Conservation (phyloP, 225 moss, liverwort and hornwort genomes). For the Marchantia paleacea region DNA sequence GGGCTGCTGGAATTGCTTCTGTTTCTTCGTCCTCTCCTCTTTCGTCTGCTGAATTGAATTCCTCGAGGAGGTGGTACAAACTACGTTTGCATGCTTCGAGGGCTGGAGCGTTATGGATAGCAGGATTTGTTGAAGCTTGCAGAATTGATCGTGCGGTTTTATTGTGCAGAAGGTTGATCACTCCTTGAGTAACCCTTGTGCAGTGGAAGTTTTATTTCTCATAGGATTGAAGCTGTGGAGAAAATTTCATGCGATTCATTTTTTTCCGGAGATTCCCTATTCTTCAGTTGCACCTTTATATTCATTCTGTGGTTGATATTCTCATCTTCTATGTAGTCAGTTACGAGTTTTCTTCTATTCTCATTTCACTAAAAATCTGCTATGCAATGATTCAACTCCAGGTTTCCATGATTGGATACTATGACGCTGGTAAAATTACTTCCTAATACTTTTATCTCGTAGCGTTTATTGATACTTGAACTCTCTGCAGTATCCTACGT, state of each 20-base stretch:
- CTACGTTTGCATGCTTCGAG: slow-evolving; percentile 18
- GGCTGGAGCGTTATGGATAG: slow-evolving; percentile 38
- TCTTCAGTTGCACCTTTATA: not conserved
- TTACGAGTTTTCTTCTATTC: not conserved
- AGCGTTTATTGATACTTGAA: too few species aligned
- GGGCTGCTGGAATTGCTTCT: slow-evolving; percentile 11
- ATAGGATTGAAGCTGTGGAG: not conserved
- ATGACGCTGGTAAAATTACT: too few species aligned
- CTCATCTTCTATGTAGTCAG: not conserved
- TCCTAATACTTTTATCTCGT: too few species aligned
- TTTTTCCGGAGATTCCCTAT: not conserved
- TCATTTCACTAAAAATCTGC: not conserved
- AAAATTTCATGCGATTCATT: not conserved
- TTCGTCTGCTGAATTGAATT: not conserved
- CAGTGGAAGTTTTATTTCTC: not conserved
- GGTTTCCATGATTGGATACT: too few species aligned
- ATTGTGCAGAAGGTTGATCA: slow-evolving; percentile 30
- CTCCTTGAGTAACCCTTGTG: not conserved
- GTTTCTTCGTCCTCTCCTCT: not conserved
- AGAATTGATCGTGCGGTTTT: slow-evolving; percentile 34
- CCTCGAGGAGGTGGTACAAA: slow-evolving; percentile 2
- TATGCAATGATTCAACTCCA: too few species aligned
- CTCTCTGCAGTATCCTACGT: too few species aligned
- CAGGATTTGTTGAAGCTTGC: slow-evolving; percentile 49
- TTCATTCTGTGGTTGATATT: not conserved